A percentile compares a stretch with the other conserved stretches of the same genome.
phyloP scores from a whole-genome alignment of 2,329 filamentous ascomycete genomes.

The Orbilia ellipsospora region DNA sequence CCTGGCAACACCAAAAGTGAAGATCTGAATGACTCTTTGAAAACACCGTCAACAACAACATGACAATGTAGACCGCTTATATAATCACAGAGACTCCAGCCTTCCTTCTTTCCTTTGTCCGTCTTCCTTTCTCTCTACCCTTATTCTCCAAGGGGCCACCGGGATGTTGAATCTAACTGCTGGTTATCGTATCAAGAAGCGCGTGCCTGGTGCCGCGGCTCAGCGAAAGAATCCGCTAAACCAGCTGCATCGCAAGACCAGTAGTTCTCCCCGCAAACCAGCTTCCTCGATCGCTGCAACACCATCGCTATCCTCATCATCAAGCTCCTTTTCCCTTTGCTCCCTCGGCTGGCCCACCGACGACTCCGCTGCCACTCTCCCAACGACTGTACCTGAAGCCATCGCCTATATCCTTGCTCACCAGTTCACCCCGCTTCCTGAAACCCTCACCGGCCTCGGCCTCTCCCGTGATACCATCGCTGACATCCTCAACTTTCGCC shows the following conservation, averaged over 20 bases:
- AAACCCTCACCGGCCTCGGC: conserved; percentile 51
- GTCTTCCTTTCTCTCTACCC: neutral
- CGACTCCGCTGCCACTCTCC: conserved; percentile 7
- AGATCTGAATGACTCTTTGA: too few species aligned
- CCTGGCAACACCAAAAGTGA: neutral
- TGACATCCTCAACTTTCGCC: conserved; percentile 49
- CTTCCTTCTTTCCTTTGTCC: neutral
- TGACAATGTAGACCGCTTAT: neutral
- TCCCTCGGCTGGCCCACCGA: conserved; percentile 34
- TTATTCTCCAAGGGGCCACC: neutral
- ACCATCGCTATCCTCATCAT: neutral
- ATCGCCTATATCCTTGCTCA: conserved; percentile 30
- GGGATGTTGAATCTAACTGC: conserved; percentile 39
- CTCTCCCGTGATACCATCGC: conserved; percentile 47
- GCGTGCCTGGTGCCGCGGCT: conserved; percentile 18
- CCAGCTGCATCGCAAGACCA: conserved; percentile 36
- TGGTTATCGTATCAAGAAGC: conserved; percentile 32
- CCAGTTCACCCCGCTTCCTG: conserved; percentile 52
- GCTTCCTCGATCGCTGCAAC: conserved; percentile 4
- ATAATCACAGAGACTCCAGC: neutral
- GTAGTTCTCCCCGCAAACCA: conserved; percentile 16
- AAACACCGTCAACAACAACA: neutral
- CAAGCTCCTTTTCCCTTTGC: conserved; percentile 8
- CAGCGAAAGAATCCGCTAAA: conserved; percentile 44
- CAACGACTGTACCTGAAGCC: conserved; percentile 32